Evolutionary conservation across 2,329 filamentous ascomycete species (phyloP), one percentile per base, ranked within the genome.

Genomic region (Aureobasidium sp.): DNA sequence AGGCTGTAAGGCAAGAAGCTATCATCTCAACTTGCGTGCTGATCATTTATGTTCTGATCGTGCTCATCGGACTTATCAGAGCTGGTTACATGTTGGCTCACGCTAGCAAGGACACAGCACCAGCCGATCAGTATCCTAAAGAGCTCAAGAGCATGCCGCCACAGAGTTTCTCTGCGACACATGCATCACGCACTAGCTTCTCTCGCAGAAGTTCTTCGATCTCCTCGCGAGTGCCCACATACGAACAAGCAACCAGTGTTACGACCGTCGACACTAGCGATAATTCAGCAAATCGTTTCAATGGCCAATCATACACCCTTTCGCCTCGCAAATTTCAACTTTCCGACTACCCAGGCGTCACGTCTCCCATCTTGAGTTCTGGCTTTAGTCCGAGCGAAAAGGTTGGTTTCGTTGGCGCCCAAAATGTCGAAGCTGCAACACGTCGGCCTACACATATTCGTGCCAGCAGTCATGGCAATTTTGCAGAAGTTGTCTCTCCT

Each of bases 11-110:
- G 53, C 84, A 86, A 64, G 90, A 97, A 75, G 87, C 89, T 1
- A 83, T 96, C 66, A 92, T 97, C 67, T 89, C 92, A 2, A 81
- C 83, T 0, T 84, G 81, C 56, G 77, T 99, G 5, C 75, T 97
- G 13, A 77, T 90, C 3, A 76, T 96, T 32, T 99, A 92, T 81
- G 70, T 95, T 59, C 74, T 94, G 65, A 82, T 96, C 63, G 84
- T 90, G 5, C 79, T 97, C 39, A 80, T 89, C 52, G 94, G 90
- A 53, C 74, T 93, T 61, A 74, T 84, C 52, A 84, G 90, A 63
- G 87, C 87, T 32, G 74, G 86, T 63, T 79, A 81, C 37, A 80
- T 86, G 61, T 84, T 89, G 76, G 77, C 79, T 60, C 77, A 78
- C 32, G 81, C 81, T 1, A 85, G 66, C 12, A 34, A 51, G 2